Evolutionary conservation across 2,329 filamentous ascomycete species (phyloP).

Genomic region (Dryadomyces quercus-mongolicae): DNA sequence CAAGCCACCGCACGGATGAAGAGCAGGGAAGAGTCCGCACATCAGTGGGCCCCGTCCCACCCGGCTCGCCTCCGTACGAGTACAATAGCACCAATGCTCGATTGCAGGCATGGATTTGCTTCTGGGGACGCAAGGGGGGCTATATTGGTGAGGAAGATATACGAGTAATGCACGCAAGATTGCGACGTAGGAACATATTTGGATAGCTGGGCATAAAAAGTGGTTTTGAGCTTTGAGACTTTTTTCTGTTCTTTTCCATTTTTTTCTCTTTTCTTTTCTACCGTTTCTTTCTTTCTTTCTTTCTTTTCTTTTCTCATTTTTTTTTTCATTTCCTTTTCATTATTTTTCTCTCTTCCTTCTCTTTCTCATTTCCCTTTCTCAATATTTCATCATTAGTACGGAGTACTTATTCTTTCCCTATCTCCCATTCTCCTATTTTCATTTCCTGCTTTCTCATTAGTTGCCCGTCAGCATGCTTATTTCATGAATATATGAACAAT

Average conservation of each 20-base stretch:
- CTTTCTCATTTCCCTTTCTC: not conserved
- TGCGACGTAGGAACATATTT: no score
- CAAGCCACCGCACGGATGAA: not conserved
- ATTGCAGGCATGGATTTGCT: no score
- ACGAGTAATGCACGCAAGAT: no score
- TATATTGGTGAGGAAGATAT: no score
- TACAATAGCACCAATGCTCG: not conserved
- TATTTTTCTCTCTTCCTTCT: not conserved
- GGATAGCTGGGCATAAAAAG: not conserved
- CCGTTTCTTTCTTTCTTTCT: not conserved
- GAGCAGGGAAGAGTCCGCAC: not conserved
- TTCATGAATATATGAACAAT: not conserved
- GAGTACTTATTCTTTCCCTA: not conserved
- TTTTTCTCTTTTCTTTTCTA: not conserved
- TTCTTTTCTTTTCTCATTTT: not conserved
- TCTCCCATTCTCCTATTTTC: not conserved
- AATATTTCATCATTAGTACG: no score
- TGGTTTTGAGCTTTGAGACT: not conserved
- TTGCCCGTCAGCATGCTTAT: not conserved
- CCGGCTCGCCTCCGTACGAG: not conserved
- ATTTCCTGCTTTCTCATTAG: not conserved
- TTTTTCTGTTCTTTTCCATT: not conserved
- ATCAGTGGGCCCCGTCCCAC: not conserved
- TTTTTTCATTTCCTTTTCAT: not conserved
- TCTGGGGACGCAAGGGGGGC: no score